phyloP scores from a whole-genome alignment of 306 rosid species.

The Alnus rubra region DNA sequence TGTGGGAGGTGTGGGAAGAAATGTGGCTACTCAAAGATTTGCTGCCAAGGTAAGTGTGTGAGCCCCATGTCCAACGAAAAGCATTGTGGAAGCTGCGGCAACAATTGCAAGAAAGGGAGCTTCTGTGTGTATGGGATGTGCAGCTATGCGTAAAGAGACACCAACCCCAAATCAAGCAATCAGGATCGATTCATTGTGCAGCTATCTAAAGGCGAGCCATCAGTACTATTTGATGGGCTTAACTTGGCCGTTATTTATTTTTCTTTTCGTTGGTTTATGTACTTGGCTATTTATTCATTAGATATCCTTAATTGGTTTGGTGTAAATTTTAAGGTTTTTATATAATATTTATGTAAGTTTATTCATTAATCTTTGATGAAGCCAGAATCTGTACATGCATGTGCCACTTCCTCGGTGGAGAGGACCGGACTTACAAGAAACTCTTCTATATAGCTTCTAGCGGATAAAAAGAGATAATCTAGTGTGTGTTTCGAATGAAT shows the following conservation, averaged over 20 bases:
- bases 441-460: no score
- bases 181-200: not conserved
- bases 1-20: slow-evolving; percentile 74
- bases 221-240: not conserved
- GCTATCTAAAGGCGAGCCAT: no score
- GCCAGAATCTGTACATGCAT: no score
- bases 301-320: not conserved
- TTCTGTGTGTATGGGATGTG: slow-evolving; percentile 64
- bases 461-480: no score
- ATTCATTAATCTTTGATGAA: not conserved
- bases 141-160: slow-evolving; percentile 49
- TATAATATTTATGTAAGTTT: not conserved
- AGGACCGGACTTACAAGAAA: no score
- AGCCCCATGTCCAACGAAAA: slow-evolving; percentile 44
- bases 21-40: slow-evolving; percentile 50
- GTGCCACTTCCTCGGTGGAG: no score
- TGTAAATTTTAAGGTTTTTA: not conserved
- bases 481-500: no score
- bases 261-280: no score
- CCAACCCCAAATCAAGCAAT: no score
- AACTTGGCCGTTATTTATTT: not conserved
- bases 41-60: slow-evolving; percentile 68
- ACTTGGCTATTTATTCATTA: no score
- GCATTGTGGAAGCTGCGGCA: slow-evolving; percentile 68
- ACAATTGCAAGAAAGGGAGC: slow-evolving; percentile 43